Evolutionary conservation across 225 moss, liverwort and hornwort species (phyloP).

Genomic region (Sphagnum tenellum): DNA sequence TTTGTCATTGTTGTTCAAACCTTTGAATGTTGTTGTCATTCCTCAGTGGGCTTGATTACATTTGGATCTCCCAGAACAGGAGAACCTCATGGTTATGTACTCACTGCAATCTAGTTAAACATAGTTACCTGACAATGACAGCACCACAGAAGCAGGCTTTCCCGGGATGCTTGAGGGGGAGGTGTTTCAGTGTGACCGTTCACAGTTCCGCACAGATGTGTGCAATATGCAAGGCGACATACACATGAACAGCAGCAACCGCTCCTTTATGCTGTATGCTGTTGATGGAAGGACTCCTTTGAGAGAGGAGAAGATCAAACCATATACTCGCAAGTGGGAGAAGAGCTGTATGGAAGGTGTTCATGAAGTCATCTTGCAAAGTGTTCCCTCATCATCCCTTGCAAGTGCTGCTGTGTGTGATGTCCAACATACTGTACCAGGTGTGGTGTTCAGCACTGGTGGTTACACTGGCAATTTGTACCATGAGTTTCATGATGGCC

Average conservation of each 20-base stretch:
- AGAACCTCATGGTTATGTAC: too few species aligned
- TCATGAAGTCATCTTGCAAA: constrained; percentile 24
- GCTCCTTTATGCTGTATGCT: constrained; percentile 36
- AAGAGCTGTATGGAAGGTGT: constrained; percentile 49
- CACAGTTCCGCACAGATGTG: constrained; percentile 54
- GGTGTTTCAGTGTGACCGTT: constrained; percentile 56
- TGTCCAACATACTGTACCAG: constrained; percentile 49
- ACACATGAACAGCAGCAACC: constrained; percentile 23
- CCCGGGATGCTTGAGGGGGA: constrained; percentile 37
- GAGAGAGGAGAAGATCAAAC: constrained; percentile 39
- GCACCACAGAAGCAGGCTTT: constrained; percentile 13
- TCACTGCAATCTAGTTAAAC: background rate
- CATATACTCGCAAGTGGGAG: constrained; percentile 96
- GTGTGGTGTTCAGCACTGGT: constrained; percentile 66
- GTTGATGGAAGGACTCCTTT: constrained; percentile 8
- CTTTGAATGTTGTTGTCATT: too few species aligned
- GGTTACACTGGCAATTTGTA: constrained; percentile 95
- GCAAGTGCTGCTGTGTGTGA: constrained; percentile 24
- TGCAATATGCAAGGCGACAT: constrained; percentile 78
- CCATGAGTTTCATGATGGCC: constrained; percentile 88
- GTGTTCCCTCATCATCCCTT: background rate
- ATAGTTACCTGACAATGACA: constrained; percentile 12
- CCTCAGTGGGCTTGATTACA: too few species aligned
- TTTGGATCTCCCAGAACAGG: too few species aligned
- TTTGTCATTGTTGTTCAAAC: too few species aligned